Conservation (phyloP, 2,329 filamentous ascomycete species). For the Curvularia sp. region DNA sequence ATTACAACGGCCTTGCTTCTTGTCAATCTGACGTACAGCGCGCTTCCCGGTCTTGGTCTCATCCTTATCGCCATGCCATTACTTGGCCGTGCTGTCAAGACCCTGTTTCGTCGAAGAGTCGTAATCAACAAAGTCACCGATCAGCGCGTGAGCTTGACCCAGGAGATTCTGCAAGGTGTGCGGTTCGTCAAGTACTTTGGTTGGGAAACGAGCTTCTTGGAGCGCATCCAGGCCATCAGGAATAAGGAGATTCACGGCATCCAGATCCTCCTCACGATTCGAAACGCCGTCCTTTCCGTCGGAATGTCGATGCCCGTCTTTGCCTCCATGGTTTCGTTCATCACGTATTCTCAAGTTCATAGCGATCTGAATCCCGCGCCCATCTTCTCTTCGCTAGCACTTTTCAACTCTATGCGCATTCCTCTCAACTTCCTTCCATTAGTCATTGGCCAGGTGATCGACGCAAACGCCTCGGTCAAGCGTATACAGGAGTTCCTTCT, state of each 20-base stretch:
- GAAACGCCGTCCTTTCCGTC: constrained; percentile 84
- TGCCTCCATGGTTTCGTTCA: constrained; percentile 93
- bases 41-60: constrained; percentile 84
- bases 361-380: constrained; percentile 75
- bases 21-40: constrained; percentile 89
- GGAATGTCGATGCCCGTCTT: constrained; percentile 90
- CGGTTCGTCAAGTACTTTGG: constrained; percentile 97
- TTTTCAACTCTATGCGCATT: constrained; percentile 91
- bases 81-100: constrained; percentile 77
- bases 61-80: constrained; percentile 79
- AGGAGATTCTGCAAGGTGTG: constrained; percentile 90
- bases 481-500: constrained; percentile 89
- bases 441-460: constrained; percentile 86
- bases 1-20: constrained; percentile 81
- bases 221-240: constrained; percentile 76
- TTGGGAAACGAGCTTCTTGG: constrained; percentile 88
- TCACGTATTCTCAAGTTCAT: constrained; percentile 73
- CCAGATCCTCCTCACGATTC: constrained; percentile 80
- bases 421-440: constrained; percentile 89
- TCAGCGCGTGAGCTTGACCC: constrained; percentile 86
- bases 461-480: constrained; percentile 83
- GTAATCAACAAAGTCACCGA: constrained; percentile 94
- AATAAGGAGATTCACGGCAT: constrained; percentile 81
- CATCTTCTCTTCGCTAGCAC: constrained; percentile 89
- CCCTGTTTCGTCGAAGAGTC: constrained; percentile 75